Conservation (phyloP, 75 land plant species). For the Cunninghamia lanceolata region DNA sequence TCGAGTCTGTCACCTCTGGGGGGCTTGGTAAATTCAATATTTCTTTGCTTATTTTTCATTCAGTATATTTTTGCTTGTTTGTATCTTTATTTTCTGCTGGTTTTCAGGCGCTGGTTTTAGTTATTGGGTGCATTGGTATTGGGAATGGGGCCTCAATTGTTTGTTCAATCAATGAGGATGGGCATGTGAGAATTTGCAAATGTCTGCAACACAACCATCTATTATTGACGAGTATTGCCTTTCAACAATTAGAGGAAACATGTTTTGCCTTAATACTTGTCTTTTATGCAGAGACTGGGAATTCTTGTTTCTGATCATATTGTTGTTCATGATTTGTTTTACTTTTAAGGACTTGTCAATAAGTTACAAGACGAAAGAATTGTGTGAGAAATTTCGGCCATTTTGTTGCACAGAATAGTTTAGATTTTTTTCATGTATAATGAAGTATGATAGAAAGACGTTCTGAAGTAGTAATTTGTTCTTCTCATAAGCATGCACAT, state of each 20-base stretch:
- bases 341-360: background rate
- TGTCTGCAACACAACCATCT: background rate
- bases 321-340: background rate
- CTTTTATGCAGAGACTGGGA: background rate
- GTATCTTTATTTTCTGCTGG: background rate
- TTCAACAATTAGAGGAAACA: background rate
- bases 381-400: background rate
- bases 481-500: background rate
- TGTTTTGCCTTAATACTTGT: background rate
- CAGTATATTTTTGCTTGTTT: background rate
- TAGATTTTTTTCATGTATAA: background rate
- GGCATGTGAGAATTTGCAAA: background rate
- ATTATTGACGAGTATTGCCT: background rate
- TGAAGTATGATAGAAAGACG: background rate
- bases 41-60: background rate
- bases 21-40: slow-evolving; percentile 19
- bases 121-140: background rate
- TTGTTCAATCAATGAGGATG: background rate
- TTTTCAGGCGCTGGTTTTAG: background rate
- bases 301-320: background rate
- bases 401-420: background rate
- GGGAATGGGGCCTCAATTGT: background rate
- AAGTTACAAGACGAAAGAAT: background rate
- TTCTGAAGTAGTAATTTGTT: background rate
- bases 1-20: slow-evolving; percentile 18